Percentiles rank a stretch among this genome's conserved stretches.
These are phyloP conservation scores for Nicotiana obtusifolia DNA, from an alignment of 257 asterid genomes.

Conservation along the genomic window DNA sequence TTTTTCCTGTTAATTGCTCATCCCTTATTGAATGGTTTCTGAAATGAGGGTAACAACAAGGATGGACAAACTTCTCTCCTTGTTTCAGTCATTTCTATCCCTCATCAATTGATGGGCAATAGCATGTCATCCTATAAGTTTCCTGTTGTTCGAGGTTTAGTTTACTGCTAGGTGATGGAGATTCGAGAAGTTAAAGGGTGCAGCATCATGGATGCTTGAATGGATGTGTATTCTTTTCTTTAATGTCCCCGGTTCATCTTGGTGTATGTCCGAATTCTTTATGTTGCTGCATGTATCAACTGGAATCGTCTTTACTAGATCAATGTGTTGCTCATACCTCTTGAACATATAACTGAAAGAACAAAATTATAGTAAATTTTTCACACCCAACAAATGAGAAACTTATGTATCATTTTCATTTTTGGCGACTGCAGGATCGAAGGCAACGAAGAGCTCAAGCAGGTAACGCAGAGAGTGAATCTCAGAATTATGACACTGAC, in stretches of 20 bases:
- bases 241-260: background rate
- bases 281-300: background rate
- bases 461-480: constrained; percentile 55
- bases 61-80: background rate
- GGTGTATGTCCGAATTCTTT: background rate
- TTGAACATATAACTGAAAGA: background rate
- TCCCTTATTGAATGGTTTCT: background rate
- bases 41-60: background rate
- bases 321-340: background rate
- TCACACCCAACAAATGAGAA: background rate
- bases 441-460: constrained; percentile 70
- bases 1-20: background rate
- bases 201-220: background rate
- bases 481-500: constrained; percentile 67
- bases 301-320: background rate
- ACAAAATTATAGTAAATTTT: background rate
- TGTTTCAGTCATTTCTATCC: background rate
- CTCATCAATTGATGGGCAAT: background rate
- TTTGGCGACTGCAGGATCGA: constrained; percentile 52
- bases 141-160: background rate
- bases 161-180: background rate
- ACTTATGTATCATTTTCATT: background rate
- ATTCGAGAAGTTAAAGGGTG: background rate
- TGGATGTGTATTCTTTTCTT: background rate
- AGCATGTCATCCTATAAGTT: background rate